These are phyloP conservation scores for Globisporangium acanthophoron DNA, from an alignment of 352 stramenopile genomes.

Conservation along the genomic window DNA sequence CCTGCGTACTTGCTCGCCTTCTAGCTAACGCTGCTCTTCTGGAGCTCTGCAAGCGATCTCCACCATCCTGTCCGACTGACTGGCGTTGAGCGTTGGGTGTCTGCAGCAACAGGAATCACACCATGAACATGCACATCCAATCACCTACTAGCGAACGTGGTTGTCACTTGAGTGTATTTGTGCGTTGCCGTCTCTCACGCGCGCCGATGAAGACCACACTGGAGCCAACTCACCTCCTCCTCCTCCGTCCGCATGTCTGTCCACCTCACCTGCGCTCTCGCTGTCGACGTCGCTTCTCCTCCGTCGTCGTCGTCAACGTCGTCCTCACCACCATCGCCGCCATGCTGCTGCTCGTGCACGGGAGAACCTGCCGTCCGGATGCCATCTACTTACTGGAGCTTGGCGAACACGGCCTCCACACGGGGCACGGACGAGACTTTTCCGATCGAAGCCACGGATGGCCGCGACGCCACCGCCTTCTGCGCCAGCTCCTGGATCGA, in stretches of 20 bases:
- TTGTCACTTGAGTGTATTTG: conserved; percentile 3
- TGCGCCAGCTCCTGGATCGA: conserved; percentile 73
- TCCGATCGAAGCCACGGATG: conserved; percentile 71
- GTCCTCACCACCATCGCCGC: neutral
- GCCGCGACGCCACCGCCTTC: conserved; percentile 65
- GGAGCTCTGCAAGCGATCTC: neutral
- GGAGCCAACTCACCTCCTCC: neutral
- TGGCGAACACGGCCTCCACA: conserved; percentile 62
- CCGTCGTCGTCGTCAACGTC: neutral
- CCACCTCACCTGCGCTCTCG: neutral
- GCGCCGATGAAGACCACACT: neutral
- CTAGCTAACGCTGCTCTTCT: neutral
- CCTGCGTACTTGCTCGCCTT: neutral
- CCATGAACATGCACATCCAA: neutral
- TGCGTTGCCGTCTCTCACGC: neutral
- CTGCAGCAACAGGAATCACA: neutral
- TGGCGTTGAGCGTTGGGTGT: neutral
- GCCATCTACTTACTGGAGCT: conserved; percentile 62
- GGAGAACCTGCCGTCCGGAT: conserved; percentile 8
- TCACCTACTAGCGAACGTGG: neutral
- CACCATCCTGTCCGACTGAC: neutral
- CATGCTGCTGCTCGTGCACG: neutral
- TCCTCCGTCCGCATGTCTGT: neutral
- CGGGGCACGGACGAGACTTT: conserved; percentile 66
- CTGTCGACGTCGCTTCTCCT: neutral